These are phyloP conservation scores for Neonectria neomacrospora DNA, from an alignment of 2,329 filamentous ascomycete species.

Conservation along the genomic window DNA sequence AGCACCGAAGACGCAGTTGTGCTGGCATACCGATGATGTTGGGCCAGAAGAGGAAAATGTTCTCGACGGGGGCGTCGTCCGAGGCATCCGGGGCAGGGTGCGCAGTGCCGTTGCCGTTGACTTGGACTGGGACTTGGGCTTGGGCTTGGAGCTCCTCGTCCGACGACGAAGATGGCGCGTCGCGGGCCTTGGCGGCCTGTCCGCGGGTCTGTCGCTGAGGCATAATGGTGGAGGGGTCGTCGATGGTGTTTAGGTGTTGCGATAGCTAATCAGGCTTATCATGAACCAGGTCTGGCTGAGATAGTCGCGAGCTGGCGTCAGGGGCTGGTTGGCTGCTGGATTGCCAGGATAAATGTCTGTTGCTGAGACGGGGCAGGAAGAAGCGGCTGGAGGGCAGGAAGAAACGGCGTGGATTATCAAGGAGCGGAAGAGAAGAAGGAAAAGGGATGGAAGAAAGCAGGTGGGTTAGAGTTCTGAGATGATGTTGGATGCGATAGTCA, in stretches of 20 bases:
- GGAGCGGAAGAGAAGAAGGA: constrained; percentile 44
- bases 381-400: not conserved
- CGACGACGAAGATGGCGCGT: constrained; percentile 42
- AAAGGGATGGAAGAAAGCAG: constrained; percentile 22
- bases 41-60: constrained; percentile 84
- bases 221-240: constrained; percentile 45
- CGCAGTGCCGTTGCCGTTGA: constrained; percentile 60
- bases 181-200: constrained; percentile 51
- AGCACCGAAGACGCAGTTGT: not conserved
- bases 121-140: too few relatives aligned
- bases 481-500: constrained; percentile 23
- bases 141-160: constrained; percentile 45
- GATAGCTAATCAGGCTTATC: constrained; percentile 42
- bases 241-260: constrained; percentile 26
- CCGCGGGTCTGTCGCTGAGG: constrained; percentile 53
- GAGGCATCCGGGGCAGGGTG: constrained; percentile 49
- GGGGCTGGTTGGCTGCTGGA: constrained; percentile 29
- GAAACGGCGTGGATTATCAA: constrained; percentile 26
- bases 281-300: constrained; percentile 30
- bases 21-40: constrained; percentile 82
- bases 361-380: not conserved
- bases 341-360: constrained; percentile 35
- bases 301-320: constrained; percentile 40
- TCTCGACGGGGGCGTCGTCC: constrained; percentile 64
- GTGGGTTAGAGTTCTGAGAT: constrained; percentile 34